Percentiles rank a stretch among this genome's conserved stretches.
phyloP scores from a whole-genome alignment of 2,329 filamentous ascomycete genomes.

The Epichloe sp. region DNA sequence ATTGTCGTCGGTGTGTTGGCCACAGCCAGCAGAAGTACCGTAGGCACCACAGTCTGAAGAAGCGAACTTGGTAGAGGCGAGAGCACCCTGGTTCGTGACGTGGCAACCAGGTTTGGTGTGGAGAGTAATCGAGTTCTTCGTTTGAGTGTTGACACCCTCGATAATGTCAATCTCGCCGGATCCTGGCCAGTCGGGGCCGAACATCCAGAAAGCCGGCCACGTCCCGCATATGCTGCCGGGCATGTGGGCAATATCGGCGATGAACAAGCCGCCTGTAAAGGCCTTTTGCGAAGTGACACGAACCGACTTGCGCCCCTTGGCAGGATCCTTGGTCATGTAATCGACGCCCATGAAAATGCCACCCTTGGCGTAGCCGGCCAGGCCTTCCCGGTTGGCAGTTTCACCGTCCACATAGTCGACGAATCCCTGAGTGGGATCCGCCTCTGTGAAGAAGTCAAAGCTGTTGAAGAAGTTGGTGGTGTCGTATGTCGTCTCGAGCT shows the following conservation, averaged over 20 bases:
- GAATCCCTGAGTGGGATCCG: conserved; percentile 63
- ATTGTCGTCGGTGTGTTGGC: conserved; percentile 35
- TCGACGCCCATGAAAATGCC: conserved; percentile 61
- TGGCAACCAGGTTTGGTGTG: conserved; percentile 51
- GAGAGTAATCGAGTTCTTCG: conserved; percentile 49
- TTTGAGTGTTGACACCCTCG: conserved; percentile 57
- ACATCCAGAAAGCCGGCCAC: conserved; percentile 63
- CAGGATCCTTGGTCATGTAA: conserved; percentile 38
- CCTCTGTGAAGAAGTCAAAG: conserved; percentile 41
- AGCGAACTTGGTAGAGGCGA: conserved; percentile 32
- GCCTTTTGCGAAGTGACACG: conserved; percentile 53
- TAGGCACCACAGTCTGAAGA: conserved; percentile 43
- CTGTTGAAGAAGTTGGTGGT: conserved; percentile 40
- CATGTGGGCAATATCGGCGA: conserved; percentile 65
- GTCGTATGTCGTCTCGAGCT: conserved; percentile 35
- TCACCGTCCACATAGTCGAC: conserved; percentile 52
- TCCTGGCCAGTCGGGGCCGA: conserved; percentile 57
- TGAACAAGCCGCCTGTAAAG: conserved; percentile 57
- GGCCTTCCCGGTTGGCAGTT: conserved; percentile 42
- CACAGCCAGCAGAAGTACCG: conserved; percentile 45
- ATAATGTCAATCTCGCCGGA: conserved; percentile 70
- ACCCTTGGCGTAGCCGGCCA: conserved; percentile 43
- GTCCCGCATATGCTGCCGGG: conserved; percentile 57
- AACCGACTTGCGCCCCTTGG: conserved; percentile 53
- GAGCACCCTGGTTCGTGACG: conserved; percentile 35